Evolutionary conservation across 179 eudicot species (phyloP), one percentile per base, ranked within the genome.

Genomic region (Drosera spatulata): DNA sequence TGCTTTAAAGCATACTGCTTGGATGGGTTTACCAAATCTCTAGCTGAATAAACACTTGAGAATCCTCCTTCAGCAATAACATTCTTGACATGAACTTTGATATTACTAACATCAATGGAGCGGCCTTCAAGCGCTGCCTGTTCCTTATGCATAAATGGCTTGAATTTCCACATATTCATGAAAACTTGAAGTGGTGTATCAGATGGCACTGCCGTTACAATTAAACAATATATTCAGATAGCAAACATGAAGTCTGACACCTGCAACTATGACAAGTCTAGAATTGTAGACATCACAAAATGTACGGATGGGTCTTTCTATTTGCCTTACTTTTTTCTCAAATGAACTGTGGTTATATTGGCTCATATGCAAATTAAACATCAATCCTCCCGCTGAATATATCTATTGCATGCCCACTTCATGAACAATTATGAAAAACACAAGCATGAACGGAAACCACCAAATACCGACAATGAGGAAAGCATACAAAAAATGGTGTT

Each of bases 21-120:
- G 60, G 97, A 78, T 53, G 82, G 82, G 72, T 83, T 71, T 62
- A 77, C 22, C 38, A 82, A 91, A 82, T 94, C 99, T 64, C 85
- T 82, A 56, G 95, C 97, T 59, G 83, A 67, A 79, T 94, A 90
- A 50, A 94, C 99, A 79, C 81, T 80, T 59, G 99, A 94, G 70
- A 94, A 94, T 63, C 99, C 99, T 63, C 99, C 99, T 79, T 94
- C 99, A 38, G 99, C 99, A 66, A 94, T 85, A 66, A 73, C 73
- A 70, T 83, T 83, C 64, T 85, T 80, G 58, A 94, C 76, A 63
- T 87, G 88, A 62, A 90, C 66, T 82, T 90, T 90, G 66, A 90
- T 67, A 66, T 83, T 85, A 58, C 94, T 94, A 69, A 94, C 65
- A 68, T 94, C 99, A 67, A 94, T 80, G 67, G 64, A 72, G 59